phyloP scores from a whole-genome alignment of 2,329 filamentous ascomycete genomes.

The Aspergillus sp. region DNA sequence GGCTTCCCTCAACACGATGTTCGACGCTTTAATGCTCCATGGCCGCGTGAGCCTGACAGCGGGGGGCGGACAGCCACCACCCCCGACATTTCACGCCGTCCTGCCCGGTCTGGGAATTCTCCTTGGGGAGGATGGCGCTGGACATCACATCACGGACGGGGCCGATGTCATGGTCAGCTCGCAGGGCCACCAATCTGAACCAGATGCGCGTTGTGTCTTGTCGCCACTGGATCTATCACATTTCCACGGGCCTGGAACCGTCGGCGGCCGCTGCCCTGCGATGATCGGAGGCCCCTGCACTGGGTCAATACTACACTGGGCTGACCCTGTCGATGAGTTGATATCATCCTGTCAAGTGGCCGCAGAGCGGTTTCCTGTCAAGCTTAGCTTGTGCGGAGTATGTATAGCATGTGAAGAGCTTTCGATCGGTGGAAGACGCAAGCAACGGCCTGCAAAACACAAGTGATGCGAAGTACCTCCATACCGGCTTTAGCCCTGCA shows the following conservation, averaged over 20 bases:
- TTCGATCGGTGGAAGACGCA: too few relatives aligned
- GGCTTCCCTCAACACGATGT: too few relatives aligned
- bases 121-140: neutral
- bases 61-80: neutral
- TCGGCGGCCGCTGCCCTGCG: slow-evolving; percentile 6
- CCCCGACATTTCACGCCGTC: too few relatives aligned
- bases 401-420: too few relatives aligned
- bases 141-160: too few relatives aligned
- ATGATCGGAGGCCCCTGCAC: neutral
- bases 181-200: neutral
- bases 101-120: too few relatives aligned
- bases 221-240: slow-evolving; percentile 19
- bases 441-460: too few relatives aligned
- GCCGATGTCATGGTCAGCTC: too few relatives aligned
- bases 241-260: slow-evolving; percentile 16
- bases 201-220: neutral
- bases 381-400: too few relatives aligned
- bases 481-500: slow-evolving; percentile 1
- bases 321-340: neutral
- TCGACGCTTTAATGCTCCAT: neutral
- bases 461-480: too few relatives aligned
- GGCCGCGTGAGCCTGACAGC: too few relatives aligned
- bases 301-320: neutral
- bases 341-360: neutral
- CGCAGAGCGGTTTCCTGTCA: too few relatives aligned